Conservation (phyloP, 1,284 basidiomycete genomes). For the Trichosporon sp. region DNA sequence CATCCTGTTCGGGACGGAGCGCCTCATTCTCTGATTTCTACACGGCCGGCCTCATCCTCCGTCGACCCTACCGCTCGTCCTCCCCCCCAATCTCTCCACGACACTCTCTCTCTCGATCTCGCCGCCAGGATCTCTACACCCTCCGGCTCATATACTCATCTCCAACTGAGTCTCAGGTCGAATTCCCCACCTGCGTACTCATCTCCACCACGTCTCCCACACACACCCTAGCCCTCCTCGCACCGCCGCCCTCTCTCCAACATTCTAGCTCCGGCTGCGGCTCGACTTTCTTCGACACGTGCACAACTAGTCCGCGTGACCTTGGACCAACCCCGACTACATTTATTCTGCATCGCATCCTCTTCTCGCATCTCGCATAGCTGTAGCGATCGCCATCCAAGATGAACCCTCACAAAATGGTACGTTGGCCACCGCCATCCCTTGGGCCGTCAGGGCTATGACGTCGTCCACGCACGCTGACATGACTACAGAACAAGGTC, state of each 20-base stretch:
- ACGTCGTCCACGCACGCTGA: slow-evolving; percentile 6
- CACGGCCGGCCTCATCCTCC: neutral
- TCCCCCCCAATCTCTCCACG: neutral
- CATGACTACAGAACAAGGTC: slow-evolving; percentile 43
- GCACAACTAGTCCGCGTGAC: neutral
- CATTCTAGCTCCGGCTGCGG: neutral
- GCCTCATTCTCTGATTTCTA: neutral
- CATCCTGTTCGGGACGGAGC: neutral
- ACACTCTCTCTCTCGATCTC: neutral
- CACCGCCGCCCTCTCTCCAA: neutral
- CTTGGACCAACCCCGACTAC: neutral
- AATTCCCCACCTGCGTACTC: neutral
- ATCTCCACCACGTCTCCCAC: neutral
- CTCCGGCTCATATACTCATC: neutral
- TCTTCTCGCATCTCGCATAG: neutral
- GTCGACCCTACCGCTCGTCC: neutral
- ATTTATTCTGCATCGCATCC: neutral
- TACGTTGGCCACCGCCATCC: neutral
- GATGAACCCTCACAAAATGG: slow-evolving; percentile 47
- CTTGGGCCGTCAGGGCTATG: neutral
- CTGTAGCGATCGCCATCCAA: slow-evolving; percentile 9
- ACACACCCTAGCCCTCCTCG: neutral
- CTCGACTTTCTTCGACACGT: neutral
- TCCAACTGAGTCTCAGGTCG: neutral
- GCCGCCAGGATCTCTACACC: neutral